Percentiles rank a stretch among this genome's conserved stretches.
phyloP scores from a whole-genome alignment of 176 grass and related monocot species.

The Aechmea fasciata region DNA sequence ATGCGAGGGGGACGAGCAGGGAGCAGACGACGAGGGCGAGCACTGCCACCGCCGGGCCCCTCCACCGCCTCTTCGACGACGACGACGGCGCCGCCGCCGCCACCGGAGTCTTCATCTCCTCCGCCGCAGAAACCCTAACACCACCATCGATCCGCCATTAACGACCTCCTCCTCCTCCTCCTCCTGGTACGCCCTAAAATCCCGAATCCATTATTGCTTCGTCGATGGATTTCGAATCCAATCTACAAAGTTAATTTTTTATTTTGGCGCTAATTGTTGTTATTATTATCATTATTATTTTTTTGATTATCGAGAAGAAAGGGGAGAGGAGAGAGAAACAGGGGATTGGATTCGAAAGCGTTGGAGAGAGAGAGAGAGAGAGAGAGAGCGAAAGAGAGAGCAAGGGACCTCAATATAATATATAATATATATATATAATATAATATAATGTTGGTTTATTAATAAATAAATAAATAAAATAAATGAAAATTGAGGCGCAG shows the following conservation, averaged over 20 bases:
- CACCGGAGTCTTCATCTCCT: conserved; percentile 39
- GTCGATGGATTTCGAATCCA: background rate
- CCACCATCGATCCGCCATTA: background rate
- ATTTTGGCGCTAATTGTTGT: background rate
- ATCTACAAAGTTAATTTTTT: background rate
- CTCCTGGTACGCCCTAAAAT: background rate
- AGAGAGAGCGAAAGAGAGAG: conserved; percentile 5
- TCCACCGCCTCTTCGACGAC: conserved; percentile 54
- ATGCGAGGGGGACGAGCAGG: conserved; percentile 51
- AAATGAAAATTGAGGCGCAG: too few species aligned
- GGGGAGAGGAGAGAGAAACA: background rate
- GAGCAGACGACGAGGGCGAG: conserved; percentile 63
- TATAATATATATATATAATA: background rate
- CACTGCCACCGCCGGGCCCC: conserved; percentile 37
- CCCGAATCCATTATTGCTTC: background rate
- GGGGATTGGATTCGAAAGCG: conserved; percentile 4
- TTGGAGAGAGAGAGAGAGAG: background rate
- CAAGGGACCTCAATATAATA: background rate
- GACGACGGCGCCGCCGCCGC: background rate
- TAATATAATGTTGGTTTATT: too few species aligned
- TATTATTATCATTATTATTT: background rate
- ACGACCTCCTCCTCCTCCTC: background rate
- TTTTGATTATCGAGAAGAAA: conserved; percentile 7
- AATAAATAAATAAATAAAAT: too few species aligned
- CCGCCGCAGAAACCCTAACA: background rate